Evolutionary conservation across 768 basidiomycete genomes (phyloP).

Genomic region (Crepidotus variabilis): DNA sequence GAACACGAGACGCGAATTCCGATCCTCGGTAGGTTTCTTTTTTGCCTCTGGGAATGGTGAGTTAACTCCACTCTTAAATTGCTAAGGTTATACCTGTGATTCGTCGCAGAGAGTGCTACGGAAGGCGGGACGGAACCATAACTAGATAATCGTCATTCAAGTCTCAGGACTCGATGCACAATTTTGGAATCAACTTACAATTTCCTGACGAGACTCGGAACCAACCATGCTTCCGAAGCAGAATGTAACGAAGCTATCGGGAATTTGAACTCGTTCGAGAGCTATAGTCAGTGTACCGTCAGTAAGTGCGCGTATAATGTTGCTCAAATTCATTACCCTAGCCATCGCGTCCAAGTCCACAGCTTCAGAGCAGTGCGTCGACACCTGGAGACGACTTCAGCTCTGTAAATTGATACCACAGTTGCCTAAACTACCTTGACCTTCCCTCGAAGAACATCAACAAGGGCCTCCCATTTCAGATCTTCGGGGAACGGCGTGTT

Average conservation of each 20-base stretch:
- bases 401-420: not conserved
- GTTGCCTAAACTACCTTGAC: slow-evolving; percentile 60
- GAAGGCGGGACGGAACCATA: slow-evolving; percentile 62
- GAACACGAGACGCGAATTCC: slow-evolving; percentile 70
- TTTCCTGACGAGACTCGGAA: slow-evolving; percentile 75
- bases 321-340: slow-evolving; percentile 38
- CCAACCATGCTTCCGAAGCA: slow-evolving; percentile 89
- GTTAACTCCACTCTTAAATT: not conserved
- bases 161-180: not conserved
- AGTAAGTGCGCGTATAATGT: not conserved
- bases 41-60: slow-evolving; percentile 32
- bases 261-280: slow-evolving; percentile 90
- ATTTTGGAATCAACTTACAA: slow-evolving; percentile 40
- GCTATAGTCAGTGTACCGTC: slow-evolving; percentile 31
- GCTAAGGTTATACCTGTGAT: slow-evolving; percentile 44
- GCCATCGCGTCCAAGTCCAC: slow-evolving; percentile 70
- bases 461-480: slow-evolving; percentile 70
- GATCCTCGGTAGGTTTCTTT: slow-evolving; percentile 68
- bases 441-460: slow-evolving; percentile 81
- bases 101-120: slow-evolving; percentile 78
- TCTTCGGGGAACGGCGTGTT: slow-evolving; percentile 61
- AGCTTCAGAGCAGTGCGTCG: slow-evolving; percentile 68
- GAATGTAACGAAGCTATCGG: slow-evolving; percentile 80
- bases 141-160: slow-evolving; percentile 15
- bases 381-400: slow-evolving; percentile 34